Percentiles rank a stretch among this genome's conserved stretches.
Evolutionary conservation across 768 basidiomycete species (phyloP).

Genomic region (Pleurotus eryngii): DNA sequence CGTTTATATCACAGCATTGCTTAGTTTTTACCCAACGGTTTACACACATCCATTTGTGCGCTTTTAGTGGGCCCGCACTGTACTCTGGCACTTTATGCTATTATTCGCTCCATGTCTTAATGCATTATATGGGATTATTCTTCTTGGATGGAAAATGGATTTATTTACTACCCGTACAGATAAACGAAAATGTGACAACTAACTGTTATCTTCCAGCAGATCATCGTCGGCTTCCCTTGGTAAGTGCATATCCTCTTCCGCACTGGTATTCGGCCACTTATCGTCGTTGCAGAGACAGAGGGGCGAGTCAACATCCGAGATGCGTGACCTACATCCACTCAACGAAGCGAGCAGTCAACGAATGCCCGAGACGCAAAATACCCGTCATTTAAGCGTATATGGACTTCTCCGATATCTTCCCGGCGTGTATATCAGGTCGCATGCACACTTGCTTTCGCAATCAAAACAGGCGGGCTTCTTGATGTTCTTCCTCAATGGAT

Average conservation of each 20-base stretch:
- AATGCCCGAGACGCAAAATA: too few relatives aligned
- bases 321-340: too few relatives aligned
- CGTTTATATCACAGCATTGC: neutral
- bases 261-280: too few relatives aligned
- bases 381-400: neutral
- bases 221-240: too few relatives aligned
- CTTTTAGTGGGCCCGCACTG: neutral
- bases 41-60: neutral
- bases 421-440: neutral
- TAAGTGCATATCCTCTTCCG: too few relatives aligned
- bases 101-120: slow-evolving; percentile 2
- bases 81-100: neutral
- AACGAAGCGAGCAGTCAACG: too few relatives aligned
- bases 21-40: neutral
- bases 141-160: too few relatives aligned
- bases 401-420: neutral
- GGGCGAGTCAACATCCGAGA: too few relatives aligned
- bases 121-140: neutral
- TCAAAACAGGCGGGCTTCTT: neutral
- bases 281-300: too few relatives aligned
- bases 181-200: too few relatives aligned
- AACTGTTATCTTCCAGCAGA: too few relatives aligned
- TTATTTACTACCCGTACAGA: too few relatives aligned
- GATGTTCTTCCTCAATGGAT: neutral
- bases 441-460: neutral